Evolutionary conservation across 1,284 basidiomycete genomes (phyloP), one percentile per base, ranked within the genome.

Genomic region (Omphalotus olearius): DNA sequence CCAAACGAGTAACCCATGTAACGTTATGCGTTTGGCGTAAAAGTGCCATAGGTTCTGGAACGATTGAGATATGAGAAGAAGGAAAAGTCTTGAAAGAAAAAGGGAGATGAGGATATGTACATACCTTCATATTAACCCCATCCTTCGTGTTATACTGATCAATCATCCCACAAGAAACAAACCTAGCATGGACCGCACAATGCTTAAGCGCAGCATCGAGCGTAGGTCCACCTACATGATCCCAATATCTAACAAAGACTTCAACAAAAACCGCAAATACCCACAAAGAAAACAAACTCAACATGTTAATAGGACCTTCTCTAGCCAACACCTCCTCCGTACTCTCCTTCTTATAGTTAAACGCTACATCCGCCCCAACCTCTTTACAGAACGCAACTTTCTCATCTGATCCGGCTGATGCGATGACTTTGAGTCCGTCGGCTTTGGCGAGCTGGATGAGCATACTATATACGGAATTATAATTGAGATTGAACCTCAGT

Each of bases 261-360:
- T n/a, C n/a, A n/a, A n/a, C n/a, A n/a, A n/a, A n/a, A n/a, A n/a
- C n/a, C n/a, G n/a, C n/a, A n/a, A n/a, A n/a, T n/a, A n/a, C n/a
- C n/a, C n/a, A n/a, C n/a, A n/a, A n/a, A n/a, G n/a, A n/a, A n/a
- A n/a, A n/a, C n/a, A 23, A 14, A 70, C 69, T 53, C 69, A 70
- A n/a, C 71, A 70, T 62, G 60, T 66, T 66, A 47, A 78, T 68
- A 37, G 73, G 65, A 1, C 79, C 77, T 49, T 78, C 66, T 55
- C 74, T 68, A 55, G 69, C 66, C 59, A 85, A 76, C 10, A 78
- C 70, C 36, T 70, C 66, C 38, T 68, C 64, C 37, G 70, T 70
- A 51, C 66, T 62, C 23, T 64, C 61, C 1, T 64, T 71, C 66
- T 85, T 86, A 69, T 86, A 86, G 66, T 86, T 83, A 65, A 88